Evolutionary conservation across 1,284 basidiomycete species (phyloP), one percentile per base, ranked within the genome.

Genomic region (Cryptococcus sp.): DNA sequence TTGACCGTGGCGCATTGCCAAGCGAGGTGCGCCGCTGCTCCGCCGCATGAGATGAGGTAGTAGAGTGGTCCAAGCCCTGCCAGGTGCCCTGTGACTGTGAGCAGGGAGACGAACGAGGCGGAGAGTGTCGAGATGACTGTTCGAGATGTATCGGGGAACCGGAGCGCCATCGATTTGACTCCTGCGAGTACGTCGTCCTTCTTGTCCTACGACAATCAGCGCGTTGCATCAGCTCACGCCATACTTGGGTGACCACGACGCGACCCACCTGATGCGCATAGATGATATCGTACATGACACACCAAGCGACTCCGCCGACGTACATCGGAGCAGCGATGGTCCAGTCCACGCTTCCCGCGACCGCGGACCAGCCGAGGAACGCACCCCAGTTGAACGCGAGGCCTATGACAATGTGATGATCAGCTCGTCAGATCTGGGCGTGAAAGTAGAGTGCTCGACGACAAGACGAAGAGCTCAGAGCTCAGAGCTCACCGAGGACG

Each of bases 361-460:
- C 87, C 1, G 96, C 95, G 0, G 94, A 93, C 89, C 94, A 99
- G 31, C 96, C 96, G 8, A 99, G 85, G 4, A 99, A 80, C 0
- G 93, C 89, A 15, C 96, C 96, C 96, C 95, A 99, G 77, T 97
- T 98, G 79, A 97, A 99, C 0, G 94, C 88, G 49, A 98, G 82
- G 3, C 93, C 93, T 93, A 65, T 10, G 41, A 31, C 25, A 5
- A 46, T 53, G 44, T 3, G 31, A 13, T 13, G 31, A 10, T 35
- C 31, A 35, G 31, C 31, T 35, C 5, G 13, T 8, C 31, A 35
- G 10, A 25, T 25, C 25, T 25, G 25, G 3, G 25, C 25, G 25
- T 25, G 25, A 25, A 25, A 25, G 25, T 25, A 25, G 25, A 25
- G 25, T 20, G 50, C 15, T 27, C 16, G 25, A 31, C 25, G 46